Evolutionary conservation across 2,329 filamentous ascomycete genomes (phyloP).

Genomic region (Juglanconis oblonga): DNA sequence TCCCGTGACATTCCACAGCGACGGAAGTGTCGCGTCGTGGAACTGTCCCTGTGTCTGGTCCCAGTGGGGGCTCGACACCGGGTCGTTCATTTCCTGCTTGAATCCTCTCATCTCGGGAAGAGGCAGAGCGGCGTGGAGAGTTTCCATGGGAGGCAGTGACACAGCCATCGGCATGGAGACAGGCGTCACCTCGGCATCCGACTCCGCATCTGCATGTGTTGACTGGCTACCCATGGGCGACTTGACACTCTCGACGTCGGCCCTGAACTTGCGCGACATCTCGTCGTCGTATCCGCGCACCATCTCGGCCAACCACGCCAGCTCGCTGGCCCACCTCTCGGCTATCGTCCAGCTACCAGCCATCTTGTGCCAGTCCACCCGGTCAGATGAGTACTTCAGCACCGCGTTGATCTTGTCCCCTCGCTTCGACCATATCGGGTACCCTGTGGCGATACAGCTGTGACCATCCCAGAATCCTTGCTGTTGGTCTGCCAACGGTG

Average conservation of each 20-base stretch:
- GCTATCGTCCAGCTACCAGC: constrained; percentile 5
- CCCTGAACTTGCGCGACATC: neutral
- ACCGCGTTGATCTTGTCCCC: neutral
- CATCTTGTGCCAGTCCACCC: neutral
- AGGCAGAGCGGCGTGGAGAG: neutral
- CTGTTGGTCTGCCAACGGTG: neutral
- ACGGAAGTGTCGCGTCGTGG: neutral
- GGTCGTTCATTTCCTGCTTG: neutral
- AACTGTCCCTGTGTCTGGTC: neutral
- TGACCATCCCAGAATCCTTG: neutral
- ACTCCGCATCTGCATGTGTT: neutral
- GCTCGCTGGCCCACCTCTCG: neutral
- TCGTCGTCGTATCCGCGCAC: neutral
- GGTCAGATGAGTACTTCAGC: neutral
- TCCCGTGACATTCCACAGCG: neutral
- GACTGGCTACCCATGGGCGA: neutral
- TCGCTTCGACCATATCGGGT: neutral
- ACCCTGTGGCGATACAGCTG: neutral
- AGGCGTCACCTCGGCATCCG: neutral
- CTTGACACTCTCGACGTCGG: neutral
- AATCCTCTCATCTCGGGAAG: neutral
- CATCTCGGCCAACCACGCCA: neutral
- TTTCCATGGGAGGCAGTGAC: neutral
- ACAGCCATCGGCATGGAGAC: neutral
- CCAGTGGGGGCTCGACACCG: neutral